Evolutionary conservation across 208 protist species (phyloP).

Genomic region (Trypanosoma congolense): DNA sequence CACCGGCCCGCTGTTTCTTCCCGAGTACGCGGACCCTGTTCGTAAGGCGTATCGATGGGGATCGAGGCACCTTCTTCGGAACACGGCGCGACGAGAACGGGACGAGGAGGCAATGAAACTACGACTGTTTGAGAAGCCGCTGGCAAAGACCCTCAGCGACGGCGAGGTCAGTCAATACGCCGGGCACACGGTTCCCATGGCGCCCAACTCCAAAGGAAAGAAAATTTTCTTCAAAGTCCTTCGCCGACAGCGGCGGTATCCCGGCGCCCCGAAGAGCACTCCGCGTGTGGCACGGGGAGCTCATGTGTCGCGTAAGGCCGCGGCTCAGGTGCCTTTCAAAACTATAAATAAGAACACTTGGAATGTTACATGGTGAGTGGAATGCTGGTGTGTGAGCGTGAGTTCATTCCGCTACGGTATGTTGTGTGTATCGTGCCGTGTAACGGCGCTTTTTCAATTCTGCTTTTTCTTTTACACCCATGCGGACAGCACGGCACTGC

Average conservation of each 20-base stretch:
- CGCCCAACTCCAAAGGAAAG: conserved; percentile 61
- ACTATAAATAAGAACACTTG: conserved; percentile 72
- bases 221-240: conserved; percentile 66
- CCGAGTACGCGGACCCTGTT: conserved; percentile 42
- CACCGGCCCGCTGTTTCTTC: conserved; percentile 58
- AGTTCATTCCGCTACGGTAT: no score
- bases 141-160: conserved; percentile 51
- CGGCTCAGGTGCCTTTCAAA: conserved; percentile 40
- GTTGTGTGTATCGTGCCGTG: no score
- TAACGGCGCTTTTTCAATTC: no score
- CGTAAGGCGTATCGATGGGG: conserved; percentile 60
- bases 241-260: conserved; percentile 52
- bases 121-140: conserved; percentile 62
- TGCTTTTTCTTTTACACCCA: no score
- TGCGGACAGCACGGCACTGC: no score
- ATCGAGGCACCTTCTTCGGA: conserved; percentile 56
- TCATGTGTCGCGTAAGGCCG: conserved; percentile 8
- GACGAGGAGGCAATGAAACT: conserved; percentile 46
- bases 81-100: conserved; percentile 45
- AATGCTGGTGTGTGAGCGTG: no score
- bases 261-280: conserved; percentile 45
- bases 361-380: conserved; percentile 79
- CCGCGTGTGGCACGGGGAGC: conserved; percentile 38
- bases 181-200: conserved; percentile 72
- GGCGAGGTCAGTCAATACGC: conserved; percentile 68